phyloP scores from a whole-genome alignment of 768 basidiomycete genomes.

The Pleurotus sapidus region DNA sequence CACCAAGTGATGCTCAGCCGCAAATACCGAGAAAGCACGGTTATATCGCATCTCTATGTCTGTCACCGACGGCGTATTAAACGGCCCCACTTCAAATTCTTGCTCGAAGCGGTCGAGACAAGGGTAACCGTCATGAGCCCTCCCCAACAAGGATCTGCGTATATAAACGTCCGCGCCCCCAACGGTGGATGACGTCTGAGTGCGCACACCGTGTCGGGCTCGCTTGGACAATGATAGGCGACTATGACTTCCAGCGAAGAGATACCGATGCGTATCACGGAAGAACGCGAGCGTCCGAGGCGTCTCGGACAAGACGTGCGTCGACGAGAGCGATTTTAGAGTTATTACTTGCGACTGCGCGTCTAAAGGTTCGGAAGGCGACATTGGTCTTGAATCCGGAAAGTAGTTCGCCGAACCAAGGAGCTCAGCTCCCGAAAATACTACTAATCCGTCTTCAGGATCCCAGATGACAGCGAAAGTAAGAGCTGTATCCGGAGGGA shows the following conservation, averaged over 20 bases:
- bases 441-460: slow-evolving; percentile 52
- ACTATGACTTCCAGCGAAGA: slow-evolving; percentile 5
- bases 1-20: slow-evolving; percentile 13
- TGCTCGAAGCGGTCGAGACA: slow-evolving; percentile 22
- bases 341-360: slow-evolving; percentile 23
- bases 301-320: slow-evolving; percentile 16
- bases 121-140: slow-evolving; percentile 25
- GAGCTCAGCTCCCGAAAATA: slow-evolving; percentile 51
- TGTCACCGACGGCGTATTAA: slow-evolving; percentile 1
- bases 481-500: slow-evolving; percentile 53
- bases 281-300: slow-evolving; percentile 23
- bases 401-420: slow-evolving; percentile 22
- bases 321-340: slow-evolving; percentile 16
- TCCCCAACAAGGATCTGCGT: slow-evolving; percentile 24
- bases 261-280: slow-evolving; percentile 19
- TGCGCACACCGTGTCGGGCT: slow-evolving; percentile 8
- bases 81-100: slow-evolving; percentile 19
- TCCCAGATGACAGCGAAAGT: slow-evolving; percentile 64
- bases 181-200: slow-evolving; percentile 36
- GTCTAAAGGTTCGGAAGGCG: slow-evolving; percentile 24
- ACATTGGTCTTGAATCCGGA: slow-evolving; percentile 10
- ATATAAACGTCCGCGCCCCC: slow-evolving; percentile 34
- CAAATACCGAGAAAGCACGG: not conserved
- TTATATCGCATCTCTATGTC: slow-evolving; percentile 14
- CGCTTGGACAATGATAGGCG: slow-evolving; percentile 1